Evolutionary conservation across 2,329 filamentous ascomycete genomes (phyloP).

Genomic region (Arthrinium puccinioides): DNA sequence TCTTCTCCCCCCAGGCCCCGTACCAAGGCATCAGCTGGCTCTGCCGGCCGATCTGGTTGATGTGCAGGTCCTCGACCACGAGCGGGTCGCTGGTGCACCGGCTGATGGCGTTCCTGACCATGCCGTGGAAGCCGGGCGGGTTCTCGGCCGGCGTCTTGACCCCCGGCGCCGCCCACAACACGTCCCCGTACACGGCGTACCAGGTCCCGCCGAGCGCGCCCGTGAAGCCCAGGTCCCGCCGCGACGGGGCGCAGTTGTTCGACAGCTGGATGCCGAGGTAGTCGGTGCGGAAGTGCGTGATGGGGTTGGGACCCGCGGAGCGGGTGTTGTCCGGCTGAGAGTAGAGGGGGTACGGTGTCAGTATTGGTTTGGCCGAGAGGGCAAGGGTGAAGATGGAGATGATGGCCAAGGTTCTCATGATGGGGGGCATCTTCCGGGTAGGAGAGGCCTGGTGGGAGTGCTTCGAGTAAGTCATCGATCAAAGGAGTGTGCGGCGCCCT

Average conservation of each 20-base stretch:
- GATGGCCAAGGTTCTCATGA: no score
- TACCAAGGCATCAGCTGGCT: slow-evolving; percentile 28
- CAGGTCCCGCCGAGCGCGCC: slow-evolving; percentile 26
- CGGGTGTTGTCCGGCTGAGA: slow-evolving; percentile 33
- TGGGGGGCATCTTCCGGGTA: no score
- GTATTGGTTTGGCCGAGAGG: no score
- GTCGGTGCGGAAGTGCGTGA: slow-evolving; percentile 17
- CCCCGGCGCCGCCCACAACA: slow-evolving; percentile 26
- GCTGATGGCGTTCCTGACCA: slow-evolving; percentile 31
- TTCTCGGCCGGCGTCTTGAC: slow-evolving; percentile 23
- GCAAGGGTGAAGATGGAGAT: no score
- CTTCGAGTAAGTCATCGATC: no score
- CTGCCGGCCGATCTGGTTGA: slow-evolving; percentile 25
- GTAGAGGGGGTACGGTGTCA: no score
- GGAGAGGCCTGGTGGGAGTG: no score
- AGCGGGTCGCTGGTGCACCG: slow-evolving; percentile 26
- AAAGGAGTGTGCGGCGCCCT: no score
- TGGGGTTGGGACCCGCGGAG: slow-evolving; percentile 26
- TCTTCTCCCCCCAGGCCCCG: slow-evolving; percentile 27
- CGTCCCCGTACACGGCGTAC: slow-evolving; percentile 30
- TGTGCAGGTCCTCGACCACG: slow-evolving; percentile 26
- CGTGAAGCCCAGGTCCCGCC: slow-evolving; percentile 29
- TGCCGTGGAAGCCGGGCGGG: slow-evolving; percentile 27
- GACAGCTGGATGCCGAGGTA: slow-evolving; percentile 28
- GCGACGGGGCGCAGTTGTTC: slow-evolving; percentile 25